Percentiles rank a stretch among this genome's conserved stretches.
phyloP scores from a whole-genome alignment of 768 basidiomycete genomes.

The Tephrocybe sp. region DNA sequence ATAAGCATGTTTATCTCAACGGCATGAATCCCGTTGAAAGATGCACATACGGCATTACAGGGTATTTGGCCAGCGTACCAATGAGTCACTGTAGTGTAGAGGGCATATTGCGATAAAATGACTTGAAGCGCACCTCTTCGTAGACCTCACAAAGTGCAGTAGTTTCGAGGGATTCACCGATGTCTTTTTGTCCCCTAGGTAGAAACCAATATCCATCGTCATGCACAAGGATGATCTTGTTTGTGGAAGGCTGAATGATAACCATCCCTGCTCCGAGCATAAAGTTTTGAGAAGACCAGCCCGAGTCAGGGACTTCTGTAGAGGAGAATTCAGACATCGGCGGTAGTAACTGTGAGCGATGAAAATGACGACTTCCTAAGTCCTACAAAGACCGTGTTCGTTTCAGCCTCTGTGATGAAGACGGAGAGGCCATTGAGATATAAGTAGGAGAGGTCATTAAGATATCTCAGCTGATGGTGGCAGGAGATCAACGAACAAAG shows the following conservation, averaged over 20 bases:
- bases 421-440: too few relatives aligned
- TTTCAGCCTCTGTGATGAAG: too few relatives aligned
- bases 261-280: constrained; percentile 62
- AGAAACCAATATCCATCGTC: constrained; percentile 66
- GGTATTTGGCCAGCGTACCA: constrained; percentile 21
- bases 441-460: too few relatives aligned
- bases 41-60: constrained; percentile 41
- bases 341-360: too few relatives aligned
- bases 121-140: too few relatives aligned
- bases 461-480: too few relatives aligned
- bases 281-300: constrained; percentile 50
- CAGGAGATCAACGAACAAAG: too few relatives aligned
- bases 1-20: not conserved
- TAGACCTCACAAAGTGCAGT: constrained; percentile 62
- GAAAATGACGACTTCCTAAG: too few relatives aligned
- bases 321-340: constrained; percentile 42
- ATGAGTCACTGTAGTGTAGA: constrained; percentile 18
- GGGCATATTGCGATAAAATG: not conserved
- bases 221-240: constrained; percentile 49
- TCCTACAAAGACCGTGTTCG: too few relatives aligned
- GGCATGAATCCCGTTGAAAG: not conserved
- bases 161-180: constrained; percentile 58
- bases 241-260: constrained; percentile 55
- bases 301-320: constrained; percentile 37
- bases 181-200: constrained; percentile 64